Evolutionary conservation across 2,329 filamentous ascomycete genomes (phyloP).

Genomic region (Pyricularia grisea): DNA sequence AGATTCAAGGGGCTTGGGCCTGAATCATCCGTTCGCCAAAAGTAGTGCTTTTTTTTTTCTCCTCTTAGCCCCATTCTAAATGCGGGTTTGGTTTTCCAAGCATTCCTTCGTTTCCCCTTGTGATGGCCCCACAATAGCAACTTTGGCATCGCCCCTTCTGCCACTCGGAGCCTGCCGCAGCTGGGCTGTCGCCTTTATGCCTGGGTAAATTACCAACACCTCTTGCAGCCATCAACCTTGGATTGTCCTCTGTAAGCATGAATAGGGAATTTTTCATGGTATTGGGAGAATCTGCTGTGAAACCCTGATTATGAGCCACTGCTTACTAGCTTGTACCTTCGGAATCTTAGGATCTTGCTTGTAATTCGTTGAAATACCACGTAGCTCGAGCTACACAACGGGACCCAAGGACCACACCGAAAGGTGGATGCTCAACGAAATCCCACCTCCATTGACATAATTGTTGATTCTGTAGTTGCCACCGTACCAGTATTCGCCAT

Average conservation of each 20-base stretch:
- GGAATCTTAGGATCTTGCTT: not conserved
- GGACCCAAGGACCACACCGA: not conserved
- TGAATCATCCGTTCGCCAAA: not conserved
- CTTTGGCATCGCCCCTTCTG: not conserved
- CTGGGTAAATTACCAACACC: not conserved
- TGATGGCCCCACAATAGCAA: not conserved
- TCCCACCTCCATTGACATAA: not conserved
- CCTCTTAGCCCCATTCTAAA: not conserved
- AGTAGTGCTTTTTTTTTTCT: not conserved
- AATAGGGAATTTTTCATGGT: not conserved
- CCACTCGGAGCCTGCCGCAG: not conserved
- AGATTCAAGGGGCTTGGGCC: constrained; percentile 1
- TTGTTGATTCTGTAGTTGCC: not conserved
- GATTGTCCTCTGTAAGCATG: not conserved
- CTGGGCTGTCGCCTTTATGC: not conserved
- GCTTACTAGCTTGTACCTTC: not conserved
- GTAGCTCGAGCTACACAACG: not conserved
- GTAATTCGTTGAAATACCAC: not conserved
- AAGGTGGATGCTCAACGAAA: not conserved
- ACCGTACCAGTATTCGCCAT: not conserved
- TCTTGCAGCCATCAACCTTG: not conserved
- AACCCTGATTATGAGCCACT: not conserved
- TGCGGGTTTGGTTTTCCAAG: not conserved
- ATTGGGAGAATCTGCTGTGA: not conserved
- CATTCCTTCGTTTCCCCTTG: not conserved